These are phyloP conservation scores for Tuber calosporum DNA, from an alignment of 495 filamentous ascomycete species.

Conservation along the genomic window DNA sequence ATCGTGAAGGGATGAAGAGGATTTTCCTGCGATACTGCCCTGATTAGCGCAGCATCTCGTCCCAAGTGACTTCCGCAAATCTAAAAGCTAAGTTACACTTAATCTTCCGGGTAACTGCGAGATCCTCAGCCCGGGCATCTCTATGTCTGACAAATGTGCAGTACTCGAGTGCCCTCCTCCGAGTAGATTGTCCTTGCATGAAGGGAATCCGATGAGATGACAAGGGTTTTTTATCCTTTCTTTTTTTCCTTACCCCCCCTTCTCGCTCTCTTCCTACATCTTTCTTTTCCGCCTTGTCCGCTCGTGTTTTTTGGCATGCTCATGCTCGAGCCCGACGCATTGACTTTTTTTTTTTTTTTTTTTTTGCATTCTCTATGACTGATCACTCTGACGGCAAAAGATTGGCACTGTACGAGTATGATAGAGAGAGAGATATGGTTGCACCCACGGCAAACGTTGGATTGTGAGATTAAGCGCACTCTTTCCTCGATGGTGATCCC, in stretches of 20 bases:
- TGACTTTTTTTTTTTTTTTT: neutral
- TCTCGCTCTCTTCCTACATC: neutral
- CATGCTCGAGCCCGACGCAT: neutral
- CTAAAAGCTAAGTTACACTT: neutral
- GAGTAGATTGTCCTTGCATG: neutral
- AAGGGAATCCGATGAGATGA: conserved; percentile 5
- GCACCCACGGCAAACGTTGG: neutral
- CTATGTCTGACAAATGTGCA: neutral
- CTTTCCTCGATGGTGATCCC: neutral
- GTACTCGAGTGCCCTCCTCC: too few species aligned
- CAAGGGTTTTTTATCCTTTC: neutral
- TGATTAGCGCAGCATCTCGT: neutral
- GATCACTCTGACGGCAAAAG: neutral
- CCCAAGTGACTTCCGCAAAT: neutral
- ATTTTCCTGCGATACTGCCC: neutral
- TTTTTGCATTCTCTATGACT: neutral
- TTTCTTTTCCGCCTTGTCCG: neutral
- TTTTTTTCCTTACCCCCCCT: neutral
- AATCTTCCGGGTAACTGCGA: neutral
- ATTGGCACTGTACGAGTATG: too few species aligned
- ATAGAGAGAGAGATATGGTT: neutral
- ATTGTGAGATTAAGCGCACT: neutral
- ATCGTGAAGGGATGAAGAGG: neutral
- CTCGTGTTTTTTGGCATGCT: neutral
- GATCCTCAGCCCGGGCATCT: neutral